Evolutionary conservation across 83 land plant genomes (phyloP).

Genomic region (Diphasiastrum complanatum): DNA sequence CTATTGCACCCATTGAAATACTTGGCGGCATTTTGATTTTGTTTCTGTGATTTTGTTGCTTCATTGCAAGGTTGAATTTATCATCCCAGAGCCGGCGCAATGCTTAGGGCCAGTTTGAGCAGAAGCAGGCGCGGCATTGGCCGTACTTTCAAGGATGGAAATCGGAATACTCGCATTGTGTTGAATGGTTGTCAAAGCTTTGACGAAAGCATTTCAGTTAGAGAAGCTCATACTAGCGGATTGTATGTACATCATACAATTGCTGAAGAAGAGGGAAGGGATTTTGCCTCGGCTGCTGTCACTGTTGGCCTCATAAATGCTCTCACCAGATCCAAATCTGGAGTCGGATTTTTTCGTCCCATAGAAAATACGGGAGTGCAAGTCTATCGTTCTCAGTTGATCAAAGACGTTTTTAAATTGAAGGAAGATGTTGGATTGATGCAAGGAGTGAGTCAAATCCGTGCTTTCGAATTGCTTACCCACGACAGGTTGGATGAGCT

Average conservation of each 20-base stretch:
- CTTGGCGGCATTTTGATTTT: too few species aligned
- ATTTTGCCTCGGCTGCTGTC: conserved; percentile 25
- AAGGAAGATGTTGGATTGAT: conserved; percentile 16
- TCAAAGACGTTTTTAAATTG: conserved; percentile 23
- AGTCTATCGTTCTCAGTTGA: conserved; percentile 20
- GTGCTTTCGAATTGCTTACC: conserved; percentile 28
- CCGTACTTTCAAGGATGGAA: too few species aligned
- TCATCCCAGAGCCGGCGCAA: too few species aligned
- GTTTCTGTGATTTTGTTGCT: too few species aligned
- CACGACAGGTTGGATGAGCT: conserved; percentile 25
- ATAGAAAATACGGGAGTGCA: conserved; percentile 19
- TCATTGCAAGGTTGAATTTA: too few species aligned
- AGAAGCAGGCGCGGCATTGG: too few species aligned
- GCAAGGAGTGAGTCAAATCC: conserved; percentile 26
- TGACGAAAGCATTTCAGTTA: too few species aligned
- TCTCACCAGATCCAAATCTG: conserved; percentile 16
- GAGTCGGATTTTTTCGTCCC: conserved; percentile 28
- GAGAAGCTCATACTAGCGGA: conserved; percentile 28
- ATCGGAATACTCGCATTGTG: too few species aligned
- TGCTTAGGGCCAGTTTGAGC: too few species aligned
- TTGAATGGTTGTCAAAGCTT: too few species aligned
- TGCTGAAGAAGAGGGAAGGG: conserved; percentile 15
- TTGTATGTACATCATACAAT: conserved; percentile 31
- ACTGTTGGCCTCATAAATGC: conserved; percentile 28
- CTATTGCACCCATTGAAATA: too few species aligned